These are phyloP conservation scores for Trametes villosa DNA, from an alignment of 768 basidiomycete genomes.

Conservation along the genomic window DNA sequence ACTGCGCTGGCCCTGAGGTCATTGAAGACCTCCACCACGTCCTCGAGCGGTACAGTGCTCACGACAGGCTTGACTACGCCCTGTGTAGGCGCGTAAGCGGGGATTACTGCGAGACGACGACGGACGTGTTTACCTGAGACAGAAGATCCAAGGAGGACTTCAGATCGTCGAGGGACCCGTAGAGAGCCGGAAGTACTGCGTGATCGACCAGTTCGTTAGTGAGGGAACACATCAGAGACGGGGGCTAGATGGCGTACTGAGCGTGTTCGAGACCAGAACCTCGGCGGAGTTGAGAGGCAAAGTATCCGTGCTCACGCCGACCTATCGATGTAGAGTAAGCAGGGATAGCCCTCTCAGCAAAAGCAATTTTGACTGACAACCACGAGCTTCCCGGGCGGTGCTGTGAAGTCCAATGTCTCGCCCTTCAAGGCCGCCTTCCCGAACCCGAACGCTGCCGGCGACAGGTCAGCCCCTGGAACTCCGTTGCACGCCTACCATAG, in stretches of 20 bases:
- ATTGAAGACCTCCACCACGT: no score
- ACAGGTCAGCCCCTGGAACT: no score
- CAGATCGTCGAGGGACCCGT: constrained; percentile 11
- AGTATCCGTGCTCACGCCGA: constrained; percentile 5
- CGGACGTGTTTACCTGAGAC: constrained; percentile 3
- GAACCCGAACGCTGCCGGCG: background rate
- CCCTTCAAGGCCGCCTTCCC: background rate
- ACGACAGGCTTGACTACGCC: no score
- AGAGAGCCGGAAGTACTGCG: constrained; percentile 4
- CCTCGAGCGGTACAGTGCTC: no score
- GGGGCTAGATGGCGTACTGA: background rate
- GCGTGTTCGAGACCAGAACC: constrained; percentile 1
- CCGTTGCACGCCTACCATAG: background rate
- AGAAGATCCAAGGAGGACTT: constrained; percentile 12
- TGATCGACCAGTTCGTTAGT: no score
- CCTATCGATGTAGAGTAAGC: background rate
- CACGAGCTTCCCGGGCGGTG: background rate
- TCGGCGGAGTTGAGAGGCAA: constrained; percentile 9
- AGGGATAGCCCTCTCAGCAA: background rate
- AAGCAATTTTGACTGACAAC: background rate
- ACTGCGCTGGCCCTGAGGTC: no score
- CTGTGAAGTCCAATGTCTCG: background rate
- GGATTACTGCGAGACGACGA: no score
- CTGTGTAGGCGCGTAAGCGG: no score
- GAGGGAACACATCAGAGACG: no score